These are phyloP conservation scores for Rhexocercosporidium sp. DNA, from an alignment of 2,329 filamentous ascomycete genomes.

Conservation along the genomic window DNA sequence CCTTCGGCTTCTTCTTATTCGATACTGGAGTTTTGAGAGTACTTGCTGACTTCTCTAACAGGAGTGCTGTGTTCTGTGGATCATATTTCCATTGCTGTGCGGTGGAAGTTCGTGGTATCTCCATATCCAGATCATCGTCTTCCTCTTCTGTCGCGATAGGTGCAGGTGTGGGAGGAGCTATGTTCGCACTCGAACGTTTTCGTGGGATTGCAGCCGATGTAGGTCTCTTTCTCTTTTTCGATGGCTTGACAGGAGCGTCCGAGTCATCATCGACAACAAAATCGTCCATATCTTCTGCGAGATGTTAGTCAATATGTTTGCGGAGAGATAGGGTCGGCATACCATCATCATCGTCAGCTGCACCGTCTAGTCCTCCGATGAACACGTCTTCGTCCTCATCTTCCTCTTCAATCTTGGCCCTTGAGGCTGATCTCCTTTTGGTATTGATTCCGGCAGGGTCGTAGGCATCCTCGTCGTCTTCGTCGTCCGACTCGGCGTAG, in stretches of 20 bases:
- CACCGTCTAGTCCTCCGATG: slow-evolving; percentile 62
- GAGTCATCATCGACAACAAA: slow-evolving; percentile 86
- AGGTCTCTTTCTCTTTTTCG: slow-evolving; percentile 73
- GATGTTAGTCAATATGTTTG: slow-evolving; percentile 19
- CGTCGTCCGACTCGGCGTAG: slow-evolving; percentile 86
- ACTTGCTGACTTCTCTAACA: slow-evolving; percentile 51
- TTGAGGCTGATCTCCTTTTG: slow-evolving; percentile 55
- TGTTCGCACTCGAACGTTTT: slow-evolving; percentile 61
- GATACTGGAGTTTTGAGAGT: slow-evolving; percentile 44
- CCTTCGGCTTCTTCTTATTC: slow-evolving; percentile 47
- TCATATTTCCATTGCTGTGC: slow-evolving; percentile 83
- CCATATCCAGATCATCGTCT: slow-evolving; percentile 59
- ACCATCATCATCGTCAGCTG: slow-evolving; percentile 65
- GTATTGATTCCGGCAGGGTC: slow-evolving; percentile 47
- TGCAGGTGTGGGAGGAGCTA: slow-evolving; percentile 54
- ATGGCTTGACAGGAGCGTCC: slow-evolving; percentile 61
- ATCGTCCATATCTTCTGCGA: slow-evolving; percentile 74
- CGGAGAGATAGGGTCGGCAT: slow-evolving; percentile 29
- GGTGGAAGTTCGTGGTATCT: slow-evolving; percentile 68
- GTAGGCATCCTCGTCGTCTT: slow-evolving; percentile 66
- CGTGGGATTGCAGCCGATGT: slow-evolving; percentile 56
- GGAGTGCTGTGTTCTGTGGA: slow-evolving; percentile 59
- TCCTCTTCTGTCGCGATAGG: slow-evolving; percentile 46
- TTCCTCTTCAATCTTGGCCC: slow-evolving; percentile 67
- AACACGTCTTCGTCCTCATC: slow-evolving; percentile 74